A percentile compares a stretch with the other conserved stretches of the same genome.
Conservation (phyloP, 495 filamentous ascomycete genomes). For the Lasiosphaeria miniovina region DNA sequence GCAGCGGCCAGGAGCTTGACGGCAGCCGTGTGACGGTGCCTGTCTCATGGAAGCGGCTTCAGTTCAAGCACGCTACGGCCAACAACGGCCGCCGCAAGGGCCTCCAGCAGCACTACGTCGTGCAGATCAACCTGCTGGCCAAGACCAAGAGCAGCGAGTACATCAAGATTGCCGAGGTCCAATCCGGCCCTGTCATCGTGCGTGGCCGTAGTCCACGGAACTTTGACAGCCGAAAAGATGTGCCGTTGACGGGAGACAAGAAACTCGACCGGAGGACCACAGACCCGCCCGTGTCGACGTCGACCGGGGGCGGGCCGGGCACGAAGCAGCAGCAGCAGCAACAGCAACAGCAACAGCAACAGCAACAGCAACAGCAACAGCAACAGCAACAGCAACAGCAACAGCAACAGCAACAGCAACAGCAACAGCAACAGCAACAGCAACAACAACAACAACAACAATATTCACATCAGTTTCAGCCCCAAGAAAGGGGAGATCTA, state of each 20-base stretch:
- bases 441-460: constrained; percentile 9
- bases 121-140: constrained; percentile 61
- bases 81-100: constrained; percentile 74
- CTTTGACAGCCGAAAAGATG: constrained; percentile 65
- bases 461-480: background rate
- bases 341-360: constrained; percentile 9
- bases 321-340: constrained; percentile 13
- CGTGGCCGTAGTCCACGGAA: constrained; percentile 65
- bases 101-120: constrained; percentile 67
- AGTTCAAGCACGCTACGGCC: constrained; percentile 89
- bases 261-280: constrained; percentile 28
- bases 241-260: constrained; percentile 55
- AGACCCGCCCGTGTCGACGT: constrained; percentile 5
- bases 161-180: constrained; percentile 59
- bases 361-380: background rate
- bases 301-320: background rate
- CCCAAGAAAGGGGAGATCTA: constrained; percentile 21
- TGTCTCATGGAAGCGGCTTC: constrained; percentile 84
- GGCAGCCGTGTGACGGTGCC: constrained; percentile 67
- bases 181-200: constrained; percentile 65
- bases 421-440: background rate
- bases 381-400: constrained; percentile 1
- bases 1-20: constrained; percentile 64
- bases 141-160: constrained; percentile 57
- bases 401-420: constrained; percentile 7